phyloP scores from a whole-genome alignment of 331 rosid species.

The Quercus tomentella region DNA sequence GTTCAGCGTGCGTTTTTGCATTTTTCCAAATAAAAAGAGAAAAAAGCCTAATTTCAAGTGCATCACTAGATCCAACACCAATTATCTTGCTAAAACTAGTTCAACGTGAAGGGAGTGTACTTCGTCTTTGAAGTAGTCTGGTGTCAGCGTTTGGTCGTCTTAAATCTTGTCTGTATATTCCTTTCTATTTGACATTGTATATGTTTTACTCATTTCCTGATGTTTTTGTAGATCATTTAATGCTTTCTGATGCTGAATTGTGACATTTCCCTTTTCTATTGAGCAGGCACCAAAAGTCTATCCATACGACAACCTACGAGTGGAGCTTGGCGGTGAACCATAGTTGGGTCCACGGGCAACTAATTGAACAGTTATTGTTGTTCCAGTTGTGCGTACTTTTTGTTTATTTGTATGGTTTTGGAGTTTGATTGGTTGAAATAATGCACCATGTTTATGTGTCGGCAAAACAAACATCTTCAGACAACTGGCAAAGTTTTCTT shows the following conservation, averaged over 20 bases:
- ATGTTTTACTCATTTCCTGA: neutral
- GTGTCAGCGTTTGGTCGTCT: too few relatives aligned
- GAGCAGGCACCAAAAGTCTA: slow-evolving; percentile 84
- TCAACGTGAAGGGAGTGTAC: too few relatives aligned
- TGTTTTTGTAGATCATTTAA: too few relatives aligned
- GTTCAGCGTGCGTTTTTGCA: too few relatives aligned
- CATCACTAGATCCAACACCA: too few relatives aligned
- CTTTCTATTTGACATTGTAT: neutral
- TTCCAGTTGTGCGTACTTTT: slow-evolving; percentile 26
- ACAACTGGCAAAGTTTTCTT: slow-evolving; percentile 15
- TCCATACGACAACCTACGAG: slow-evolving; percentile 85
- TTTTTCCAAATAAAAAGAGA: too few relatives aligned
- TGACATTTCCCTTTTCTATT: slow-evolving; percentile 1
- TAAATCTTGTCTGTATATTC: neutral
- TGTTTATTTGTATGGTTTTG: slow-evolving; percentile 21
- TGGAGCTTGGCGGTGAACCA: slow-evolving; percentile 93
- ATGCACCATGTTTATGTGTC: slow-evolving; percentile 25
- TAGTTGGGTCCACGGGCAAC: slow-evolving; percentile 27
- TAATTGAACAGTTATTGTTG: slow-evolving; percentile 22
- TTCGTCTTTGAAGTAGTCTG: too few relatives aligned
- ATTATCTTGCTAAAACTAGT: too few relatives aligned
- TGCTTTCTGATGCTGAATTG: neutral
- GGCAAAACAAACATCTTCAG: slow-evolving; percentile 17
- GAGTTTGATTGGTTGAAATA: slow-evolving; percentile 37
- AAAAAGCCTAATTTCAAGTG: too few relatives aligned